Conservation (phyloP, 176 grass and related monocot genomes). For the Paspalum vaginatum region DNA sequence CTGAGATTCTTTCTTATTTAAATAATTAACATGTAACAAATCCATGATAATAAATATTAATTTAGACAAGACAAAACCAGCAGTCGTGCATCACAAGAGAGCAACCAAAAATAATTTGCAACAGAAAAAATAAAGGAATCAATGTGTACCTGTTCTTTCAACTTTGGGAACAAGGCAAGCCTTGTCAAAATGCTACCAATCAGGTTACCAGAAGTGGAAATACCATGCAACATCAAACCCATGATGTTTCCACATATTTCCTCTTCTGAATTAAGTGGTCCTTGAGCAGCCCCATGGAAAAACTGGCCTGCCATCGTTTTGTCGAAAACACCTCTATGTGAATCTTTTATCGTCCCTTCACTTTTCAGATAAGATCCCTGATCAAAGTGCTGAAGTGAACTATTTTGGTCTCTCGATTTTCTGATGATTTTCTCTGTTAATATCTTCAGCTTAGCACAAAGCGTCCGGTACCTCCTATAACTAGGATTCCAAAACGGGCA, state of each 20-base stretch:
- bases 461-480: conserved; percentile 72
- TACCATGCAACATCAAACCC: conserved; percentile 95
- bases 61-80: conserved; percentile 32
- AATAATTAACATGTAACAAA: conserved; percentile 1
- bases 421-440: conserved; percentile 68
- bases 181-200: conserved; percentile 71
- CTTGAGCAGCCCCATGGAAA: conserved; percentile 41
- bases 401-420: conserved; percentile 42
- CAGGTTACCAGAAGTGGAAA: conserved; percentile 69
- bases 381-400: conserved; percentile 35
- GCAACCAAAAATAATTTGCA: conserved; percentile 21
- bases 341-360: conserved; percentile 35
- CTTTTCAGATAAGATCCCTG: conserved; percentile 32
- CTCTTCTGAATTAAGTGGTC: conserved; percentile 55
- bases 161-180: conserved; percentile 58
- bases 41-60: background rate
- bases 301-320: conserved; percentile 33
- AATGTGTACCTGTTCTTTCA: conserved; percentile 74
- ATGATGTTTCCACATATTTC: conserved; percentile 80
- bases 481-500: conserved; percentile 78
- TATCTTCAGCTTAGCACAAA: conserved; percentile 60
- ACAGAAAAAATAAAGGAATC: conserved; percentile 33
- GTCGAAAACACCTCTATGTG: conserved; percentile 35
- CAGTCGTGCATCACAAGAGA: conserved; percentile 22
- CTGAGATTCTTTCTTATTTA: background rate